A percentile compares a stretch with the other conserved stretches of the same genome.
Conservation (phyloP, 163 green algal species). For the Volvox carteri region DNA sequence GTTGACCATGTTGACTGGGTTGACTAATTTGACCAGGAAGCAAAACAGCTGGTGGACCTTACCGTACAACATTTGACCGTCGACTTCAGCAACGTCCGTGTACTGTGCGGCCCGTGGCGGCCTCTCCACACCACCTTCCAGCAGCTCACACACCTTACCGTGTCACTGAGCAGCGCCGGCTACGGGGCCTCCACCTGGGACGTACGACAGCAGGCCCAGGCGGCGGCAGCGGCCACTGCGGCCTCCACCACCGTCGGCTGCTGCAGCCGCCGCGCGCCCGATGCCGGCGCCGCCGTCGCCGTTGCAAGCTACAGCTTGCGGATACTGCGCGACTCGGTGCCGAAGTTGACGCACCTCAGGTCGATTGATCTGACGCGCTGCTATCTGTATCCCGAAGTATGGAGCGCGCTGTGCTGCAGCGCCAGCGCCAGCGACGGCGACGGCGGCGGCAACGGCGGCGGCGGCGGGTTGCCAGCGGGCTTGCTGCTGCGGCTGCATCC, state of each 20-base stretch:
- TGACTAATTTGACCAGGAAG: no score
- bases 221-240: not conserved
- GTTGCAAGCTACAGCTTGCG: conserved; percentile 12
- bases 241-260: not conserved
- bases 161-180: conserved; percentile 8
- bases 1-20: no score
- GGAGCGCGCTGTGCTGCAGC: conserved; percentile 4
- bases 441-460: not conserved
- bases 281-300: not conserved
- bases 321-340: conserved; percentile 15
- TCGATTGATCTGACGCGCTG: conserved; percentile 10
- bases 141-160: not conserved
- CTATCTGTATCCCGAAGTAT: not conserved
- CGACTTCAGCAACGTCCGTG: not conserved
- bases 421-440: no score
- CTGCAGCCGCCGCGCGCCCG: not conserved
- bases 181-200: not conserved
- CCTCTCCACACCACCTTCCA: conserved; percentile 14
- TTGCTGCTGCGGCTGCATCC: not conserved
- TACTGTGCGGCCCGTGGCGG: conserved; percentile 11
- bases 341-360: not conserved
- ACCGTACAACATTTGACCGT: not conserved
- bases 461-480: not conserved
- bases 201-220: not conserved
- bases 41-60: conserved; percentile 3